Evolutionary conservation across 352 stramenopile species (phyloP).

Genomic region (Phytophthora foliorum): DNA sequence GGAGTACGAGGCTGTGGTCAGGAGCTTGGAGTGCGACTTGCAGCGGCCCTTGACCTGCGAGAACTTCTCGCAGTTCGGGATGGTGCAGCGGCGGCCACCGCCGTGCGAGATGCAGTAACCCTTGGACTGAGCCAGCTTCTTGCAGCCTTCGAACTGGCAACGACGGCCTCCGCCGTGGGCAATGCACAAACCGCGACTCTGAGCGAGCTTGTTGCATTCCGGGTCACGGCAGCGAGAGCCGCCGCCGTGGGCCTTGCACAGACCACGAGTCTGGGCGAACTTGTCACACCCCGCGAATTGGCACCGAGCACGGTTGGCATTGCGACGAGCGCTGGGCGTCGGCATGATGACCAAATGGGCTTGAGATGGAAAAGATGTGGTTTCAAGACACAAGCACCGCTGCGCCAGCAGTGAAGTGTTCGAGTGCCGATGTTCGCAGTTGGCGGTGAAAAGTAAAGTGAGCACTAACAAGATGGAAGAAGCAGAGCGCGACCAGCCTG

Average conservation of each 20-base stretch:
- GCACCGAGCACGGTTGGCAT: constrained; percentile 79
- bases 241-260: constrained; percentile 89
- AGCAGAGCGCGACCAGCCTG: constrained; percentile 20
- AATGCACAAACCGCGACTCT: constrained; percentile 82
- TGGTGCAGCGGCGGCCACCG: constrained; percentile 76
- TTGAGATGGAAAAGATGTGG: constrained; percentile 36
- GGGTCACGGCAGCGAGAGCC: constrained; percentile 82
- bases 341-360: constrained; percentile 44
- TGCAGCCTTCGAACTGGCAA: constrained; percentile 77
- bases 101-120: constrained; percentile 88
- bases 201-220: constrained; percentile 84
- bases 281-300: constrained; percentile 82
- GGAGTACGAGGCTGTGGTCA: constrained; percentile 33
- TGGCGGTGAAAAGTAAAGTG: constrained; percentile 50
- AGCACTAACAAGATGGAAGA: constrained; percentile 27
- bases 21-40: constrained; percentile 88
- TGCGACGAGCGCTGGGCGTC: constrained; percentile 53
- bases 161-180: constrained; percentile 79
- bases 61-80: constrained; percentile 87
- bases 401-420: constrained; percentile 14
- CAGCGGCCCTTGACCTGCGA: constrained; percentile 89
- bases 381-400: constrained; percentile 20
- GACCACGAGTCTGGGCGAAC: constrained; percentile 83
- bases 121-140: constrained; percentile 83
- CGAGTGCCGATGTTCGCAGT: constrained; percentile 31